phyloP scores from a whole-genome alignment of 2,329 filamentous ascomycete genomes.

The Fusarium concolor region DNA sequence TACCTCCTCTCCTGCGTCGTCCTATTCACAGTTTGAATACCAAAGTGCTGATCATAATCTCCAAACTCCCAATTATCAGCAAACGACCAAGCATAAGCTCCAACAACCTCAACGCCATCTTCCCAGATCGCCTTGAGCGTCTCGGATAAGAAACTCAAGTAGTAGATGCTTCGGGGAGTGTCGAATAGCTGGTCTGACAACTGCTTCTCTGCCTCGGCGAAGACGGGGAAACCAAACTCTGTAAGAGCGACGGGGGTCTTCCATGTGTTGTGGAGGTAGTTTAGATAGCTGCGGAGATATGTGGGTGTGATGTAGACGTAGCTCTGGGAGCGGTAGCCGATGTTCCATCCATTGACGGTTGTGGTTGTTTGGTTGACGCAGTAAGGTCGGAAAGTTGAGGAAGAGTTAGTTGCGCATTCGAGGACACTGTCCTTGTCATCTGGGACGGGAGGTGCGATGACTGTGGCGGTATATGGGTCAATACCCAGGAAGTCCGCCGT shows the following conservation, averaged over 20 bases:
- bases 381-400: conserved; percentile 60
- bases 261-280: conserved; percentile 71
- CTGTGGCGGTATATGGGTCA: conserved; percentile 68
- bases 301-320: conserved; percentile 70
- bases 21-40: conserved; percentile 66
- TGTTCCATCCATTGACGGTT: conserved; percentile 66
- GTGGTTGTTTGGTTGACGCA: conserved; percentile 62
- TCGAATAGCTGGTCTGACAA: conserved; percentile 65
- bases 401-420: conserved; percentile 60
- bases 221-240: conserved; percentile 70
- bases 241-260: conserved; percentile 59
- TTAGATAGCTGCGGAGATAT: conserved; percentile 67
- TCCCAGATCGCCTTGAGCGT: conserved; percentile 66
- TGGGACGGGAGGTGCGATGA: conserved; percentile 59
- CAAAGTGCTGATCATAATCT: conserved; percentile 58
- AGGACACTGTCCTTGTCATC: conserved; percentile 55
- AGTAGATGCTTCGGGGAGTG: conserved; percentile 65
- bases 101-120: conserved; percentile 66
- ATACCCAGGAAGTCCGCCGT: conserved; percentile 68
- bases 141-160: conserved; percentile 65
- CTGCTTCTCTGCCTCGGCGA: conserved; percentile 57
- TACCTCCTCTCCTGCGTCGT: conserved; percentile 63
- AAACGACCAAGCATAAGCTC: conserved; percentile 65
- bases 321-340: conserved; percentile 66
- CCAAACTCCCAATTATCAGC: conserved; percentile 69